These are phyloP conservation scores for Trichophyton simii DNA, from an alignment of 2,329 filamentous ascomycete genomes.

Conservation along the genomic window DNA sequence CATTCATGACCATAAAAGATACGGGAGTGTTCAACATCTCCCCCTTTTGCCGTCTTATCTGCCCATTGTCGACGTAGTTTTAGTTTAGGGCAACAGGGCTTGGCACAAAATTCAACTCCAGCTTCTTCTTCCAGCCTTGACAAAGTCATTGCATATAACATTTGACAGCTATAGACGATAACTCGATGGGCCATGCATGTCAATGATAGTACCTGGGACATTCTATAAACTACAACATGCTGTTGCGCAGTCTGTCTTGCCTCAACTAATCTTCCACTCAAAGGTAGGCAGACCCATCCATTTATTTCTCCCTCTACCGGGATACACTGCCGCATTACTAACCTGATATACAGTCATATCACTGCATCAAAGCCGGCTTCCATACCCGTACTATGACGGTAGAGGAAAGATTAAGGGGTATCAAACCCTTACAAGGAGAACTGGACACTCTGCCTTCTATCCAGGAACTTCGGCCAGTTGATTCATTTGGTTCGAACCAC, in stretches of 20 bases:
- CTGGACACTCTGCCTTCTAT: constrained; percentile 32
- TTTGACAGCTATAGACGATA: not conserved
- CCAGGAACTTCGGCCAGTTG: constrained; percentile 30
- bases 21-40: not conserved
- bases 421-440: constrained; percentile 24
- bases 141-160: not conserved
- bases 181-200: not conserved
- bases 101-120: not conserved
- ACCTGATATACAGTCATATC: not conserved
- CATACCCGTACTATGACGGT: not conserved
- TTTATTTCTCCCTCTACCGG: not conserved
- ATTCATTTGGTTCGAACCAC: constrained; percentile 29
- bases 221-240: not conserved
- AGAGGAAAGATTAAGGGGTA: constrained; percentile 12
- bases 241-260: not conserved
- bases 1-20: not conserved
- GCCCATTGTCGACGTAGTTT: not conserved
- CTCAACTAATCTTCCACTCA: not conserved
- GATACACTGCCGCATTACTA: not conserved
- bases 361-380: not conserved
- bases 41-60: not conserved
- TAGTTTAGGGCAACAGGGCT: not conserved
- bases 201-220: not conserved
- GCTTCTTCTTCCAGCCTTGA: not conserved
- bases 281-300: not conserved